A percentile compares a stretch with the other conserved stretches of the same genome.
Conservation (phyloP, 768 basidiomycete species). For the Lactarius deliciosus region DNA sequence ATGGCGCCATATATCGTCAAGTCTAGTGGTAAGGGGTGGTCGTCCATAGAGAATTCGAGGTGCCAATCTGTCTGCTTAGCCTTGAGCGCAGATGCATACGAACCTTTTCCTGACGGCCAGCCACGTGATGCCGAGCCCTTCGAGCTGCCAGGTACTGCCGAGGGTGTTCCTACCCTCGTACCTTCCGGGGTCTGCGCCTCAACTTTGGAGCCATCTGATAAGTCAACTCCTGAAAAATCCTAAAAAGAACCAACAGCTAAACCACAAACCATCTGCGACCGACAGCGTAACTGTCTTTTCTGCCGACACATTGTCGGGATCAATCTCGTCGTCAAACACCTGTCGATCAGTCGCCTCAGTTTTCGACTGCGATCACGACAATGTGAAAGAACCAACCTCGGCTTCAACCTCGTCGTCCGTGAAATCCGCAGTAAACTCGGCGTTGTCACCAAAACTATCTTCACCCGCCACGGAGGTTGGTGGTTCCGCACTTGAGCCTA, state of each 20-base stretch:
- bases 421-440: constrained; percentile 70
- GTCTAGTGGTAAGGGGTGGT: constrained; percentile 77
- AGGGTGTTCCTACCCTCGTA: constrained; percentile 87
- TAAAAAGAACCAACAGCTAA: not conserved
- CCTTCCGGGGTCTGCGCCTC: constrained; percentile 98
- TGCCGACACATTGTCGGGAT: constrained; percentile 62
- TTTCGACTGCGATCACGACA: not conserved
- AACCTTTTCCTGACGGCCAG: constrained; percentile 48
- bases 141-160: constrained; percentile 48
- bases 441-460: constrained; percentile 52
- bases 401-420: constrained; percentile 86
- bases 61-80: constrained; percentile 95
- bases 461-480: constrained; percentile 40
- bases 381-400: constrained; percentile 44
- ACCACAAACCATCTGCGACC: constrained; percentile 63
- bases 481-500: constrained; percentile 31
- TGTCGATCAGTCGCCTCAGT: constrained; percentile 30
- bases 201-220: constrained; percentile 82
- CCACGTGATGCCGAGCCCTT: constrained; percentile 37
- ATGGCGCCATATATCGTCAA: constrained; percentile 96
- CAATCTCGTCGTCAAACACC: constrained; percentile 86
- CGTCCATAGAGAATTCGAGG: constrained; percentile 93
- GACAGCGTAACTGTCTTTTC: constrained; percentile 89
- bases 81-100: constrained; percentile 94
- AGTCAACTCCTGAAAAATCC: constrained; percentile 17